Conservation (phyloP, 2,329 filamentous ascomycete genomes). For the Pestalotiopsis sp. region DNA sequence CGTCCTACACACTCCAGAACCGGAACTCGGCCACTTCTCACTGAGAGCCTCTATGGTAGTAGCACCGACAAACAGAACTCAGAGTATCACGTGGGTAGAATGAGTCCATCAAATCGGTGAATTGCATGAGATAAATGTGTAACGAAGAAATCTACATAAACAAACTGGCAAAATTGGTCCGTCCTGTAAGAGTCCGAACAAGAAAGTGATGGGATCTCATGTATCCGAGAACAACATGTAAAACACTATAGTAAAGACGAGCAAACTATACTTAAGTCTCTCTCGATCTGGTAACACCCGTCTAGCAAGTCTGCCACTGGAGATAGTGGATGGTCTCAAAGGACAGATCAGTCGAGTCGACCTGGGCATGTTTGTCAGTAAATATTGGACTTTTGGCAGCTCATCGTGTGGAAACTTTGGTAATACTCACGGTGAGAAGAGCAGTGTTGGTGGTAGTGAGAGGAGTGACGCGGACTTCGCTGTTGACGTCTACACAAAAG, state of each 20-base stretch:
- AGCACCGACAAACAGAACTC: no score
- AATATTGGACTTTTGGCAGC: background rate
- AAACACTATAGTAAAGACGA: no score
- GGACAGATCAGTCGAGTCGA: slow-evolving; percentile 32
- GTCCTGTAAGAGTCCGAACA: background rate
- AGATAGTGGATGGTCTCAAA: slow-evolving; percentile 27
- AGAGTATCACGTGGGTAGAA: no score
- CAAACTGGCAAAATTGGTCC: background rate
- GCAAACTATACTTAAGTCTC: background rate
- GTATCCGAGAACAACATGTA: background rate
- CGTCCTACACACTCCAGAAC: no score
- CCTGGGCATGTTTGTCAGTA: slow-evolving; percentile 14
- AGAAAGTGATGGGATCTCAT: background rate
- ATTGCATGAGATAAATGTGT: background rate
- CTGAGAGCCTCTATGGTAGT: no score
- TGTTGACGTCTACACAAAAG: slow-evolving; percentile 47
- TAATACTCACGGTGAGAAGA: slow-evolving; percentile 25
- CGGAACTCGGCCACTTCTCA: no score
- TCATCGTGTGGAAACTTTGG: background rate
- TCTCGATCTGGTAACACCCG: background rate
- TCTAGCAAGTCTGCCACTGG: slow-evolving; percentile 22
- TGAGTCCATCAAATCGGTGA: background rate
- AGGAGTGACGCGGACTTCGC: slow-evolving; percentile 41
- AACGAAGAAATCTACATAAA: background rate
- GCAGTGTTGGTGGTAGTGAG: slow-evolving; percentile 18